Percentiles rank a stretch among this genome's conserved stretches.
Evolutionary conservation across 129 eudicot genomes (phyloP).

Genomic region (Arctium minus): DNA sequence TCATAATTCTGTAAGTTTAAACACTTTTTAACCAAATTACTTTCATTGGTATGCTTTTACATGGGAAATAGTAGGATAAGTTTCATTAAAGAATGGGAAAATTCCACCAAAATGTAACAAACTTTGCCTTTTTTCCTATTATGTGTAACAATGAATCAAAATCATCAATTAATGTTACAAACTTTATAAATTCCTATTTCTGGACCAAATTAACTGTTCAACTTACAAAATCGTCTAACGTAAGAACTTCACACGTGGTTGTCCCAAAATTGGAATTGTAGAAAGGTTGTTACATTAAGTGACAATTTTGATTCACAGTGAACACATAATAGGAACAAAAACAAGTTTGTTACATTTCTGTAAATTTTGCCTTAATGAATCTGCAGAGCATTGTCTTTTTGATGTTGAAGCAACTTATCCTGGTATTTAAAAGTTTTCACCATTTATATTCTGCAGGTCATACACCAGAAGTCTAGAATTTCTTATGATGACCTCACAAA

Average conservation of each 20-base stretch:
- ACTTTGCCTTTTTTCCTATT: too few species aligned
- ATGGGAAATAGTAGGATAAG: background rate
- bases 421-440: background rate
- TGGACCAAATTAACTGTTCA: background rate
- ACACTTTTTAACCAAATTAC: background rate
- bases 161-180: background rate
- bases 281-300: background rate
- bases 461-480: slow-evolving; percentile 65
- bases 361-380: background rate
- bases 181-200: background rate
- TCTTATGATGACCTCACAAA: slow-evolving; percentile 56
- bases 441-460: slow-evolving; percentile 48
- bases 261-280: background rate
- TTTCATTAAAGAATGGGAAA: background rate
- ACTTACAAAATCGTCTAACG: background rate
- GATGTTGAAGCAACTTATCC: background rate
- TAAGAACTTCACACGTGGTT: background rate
- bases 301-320: background rate
- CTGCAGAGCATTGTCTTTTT: background rate
- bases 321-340: background rate
- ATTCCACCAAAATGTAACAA: background rate
- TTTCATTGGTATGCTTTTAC: background rate
- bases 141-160: too few species aligned
- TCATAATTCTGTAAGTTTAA: background rate
- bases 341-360: background rate